A percentile compares a stretch with the other conserved stretches of the same genome.
phyloP scores from a whole-genome alignment of 805 yeast genomes.

The Kuraishia molischiana region DNA sequence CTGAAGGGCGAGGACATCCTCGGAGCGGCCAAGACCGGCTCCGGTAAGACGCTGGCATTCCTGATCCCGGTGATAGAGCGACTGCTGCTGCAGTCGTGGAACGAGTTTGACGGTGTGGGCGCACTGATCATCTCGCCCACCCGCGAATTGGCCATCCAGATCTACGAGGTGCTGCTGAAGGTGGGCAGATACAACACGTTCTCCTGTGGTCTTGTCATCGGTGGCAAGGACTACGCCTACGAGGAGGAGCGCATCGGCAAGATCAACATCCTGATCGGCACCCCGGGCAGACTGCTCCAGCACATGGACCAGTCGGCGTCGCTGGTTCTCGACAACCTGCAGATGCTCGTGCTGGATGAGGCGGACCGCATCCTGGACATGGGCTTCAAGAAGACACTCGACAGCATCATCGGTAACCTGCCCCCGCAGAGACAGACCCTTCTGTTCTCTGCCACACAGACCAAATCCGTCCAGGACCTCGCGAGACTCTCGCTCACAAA shows the following conservation, averaged over 20 bases:
- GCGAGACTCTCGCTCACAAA: conserved; percentile 67
- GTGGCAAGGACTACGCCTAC: conserved; percentile 80
- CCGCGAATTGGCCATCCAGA: conserved; percentile 85
- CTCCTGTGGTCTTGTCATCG: conserved; percentile 87
- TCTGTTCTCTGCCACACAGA: conserved; percentile 82
- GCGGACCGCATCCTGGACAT: conserved; percentile 90
- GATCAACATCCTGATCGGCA: conserved; percentile 78
- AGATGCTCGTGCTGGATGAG: conserved; percentile 77
- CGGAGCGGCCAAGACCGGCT: conserved; percentile 86
- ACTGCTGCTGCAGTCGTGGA: conserved; percentile 60
- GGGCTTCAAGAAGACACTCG: conserved; percentile 83
- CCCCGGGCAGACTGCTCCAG: conserved; percentile 86
- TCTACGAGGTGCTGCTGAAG: conserved; percentile 76
- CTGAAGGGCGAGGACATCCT: conserved; percentile 71
- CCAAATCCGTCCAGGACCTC: conserved; percentile 70
- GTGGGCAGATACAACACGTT: conserved; percentile 68
- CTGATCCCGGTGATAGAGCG: conserved; percentile 72
- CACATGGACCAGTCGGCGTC: conserved; percentile 87
- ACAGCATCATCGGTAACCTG: conserved; percentile 66
- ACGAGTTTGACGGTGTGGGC: conserved; percentile 80
- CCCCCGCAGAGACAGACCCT: conserved; percentile 80
- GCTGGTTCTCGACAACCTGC: conserved; percentile 63
- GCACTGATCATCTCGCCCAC: conserved; percentile 89
- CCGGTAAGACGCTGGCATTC: conserved; percentile 87
- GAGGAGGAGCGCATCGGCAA: conserved; percentile 73